Evolutionary conservation across 176 grass and related monocot genomes (phyloP), one percentile per base, ranked within the genome.

Genomic region (Zoysia japonica): DNA sequence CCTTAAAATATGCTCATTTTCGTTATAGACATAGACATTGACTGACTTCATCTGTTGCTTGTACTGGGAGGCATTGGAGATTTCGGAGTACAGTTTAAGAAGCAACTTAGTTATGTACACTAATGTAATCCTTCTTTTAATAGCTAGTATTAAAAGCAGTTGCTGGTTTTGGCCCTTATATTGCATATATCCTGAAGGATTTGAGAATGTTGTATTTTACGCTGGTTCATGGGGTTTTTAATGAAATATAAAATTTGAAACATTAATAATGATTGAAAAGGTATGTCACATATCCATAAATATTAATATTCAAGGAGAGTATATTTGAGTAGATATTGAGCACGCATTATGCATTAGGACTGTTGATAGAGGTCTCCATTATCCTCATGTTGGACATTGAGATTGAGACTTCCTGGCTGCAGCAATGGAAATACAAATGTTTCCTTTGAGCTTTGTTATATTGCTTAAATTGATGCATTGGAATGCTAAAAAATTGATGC

Each of bases 1-100:
- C 64, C 46, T 39, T 17, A 4, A 15, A 9, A 61, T 57, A 57
- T n/a, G 53, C 70, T 75, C 41, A 76, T 88, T 70, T 28, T 28
- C 28, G 63, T 28, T 28, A 28, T 28, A 28, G 80, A 48, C 66
- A 28, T 28, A 28, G 80, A 48, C 66, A 54, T 39, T 36, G 40
- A 80, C 53, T 42, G 73, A 71, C 10, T 74, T 79, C 54, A 61
- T 83, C 59, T 45, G 19, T 53, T 66, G n/a, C 42, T 49, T 71
- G 28, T n/a, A 78, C 51, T 35, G 40, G 14, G 16, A 43, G 6
- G 10, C 42, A 9, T 65, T 64, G 56, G 28, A 71, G 46, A 56
- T 77, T 78, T 47, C 28, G 37, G 39, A 47, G 10, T 65, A 20
- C 17, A 38, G 38, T 55, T 78, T n/a, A 76, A 39, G 62, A 6